These are phyloP conservation scores for Sporisorium sorghi DNA, from an alignment of 1,284 basidiomycete species.

Conservation along the genomic window DNA sequence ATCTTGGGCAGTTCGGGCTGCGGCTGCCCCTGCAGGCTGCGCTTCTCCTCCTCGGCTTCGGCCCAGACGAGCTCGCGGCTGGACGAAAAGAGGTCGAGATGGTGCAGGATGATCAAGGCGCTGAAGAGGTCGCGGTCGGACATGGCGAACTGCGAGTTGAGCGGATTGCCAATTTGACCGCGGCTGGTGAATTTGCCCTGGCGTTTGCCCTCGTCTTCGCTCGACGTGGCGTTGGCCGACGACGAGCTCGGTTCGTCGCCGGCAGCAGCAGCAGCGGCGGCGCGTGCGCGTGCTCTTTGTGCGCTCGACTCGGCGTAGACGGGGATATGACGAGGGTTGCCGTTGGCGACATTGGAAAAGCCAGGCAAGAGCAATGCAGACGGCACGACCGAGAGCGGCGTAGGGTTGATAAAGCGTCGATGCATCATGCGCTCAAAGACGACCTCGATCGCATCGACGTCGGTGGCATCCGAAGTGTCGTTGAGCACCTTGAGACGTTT, in stretches of 20 bases:
- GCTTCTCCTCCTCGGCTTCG: conserved; percentile 58
- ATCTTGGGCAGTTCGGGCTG: conserved; percentile 16
- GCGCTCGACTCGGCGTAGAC: conserved; percentile 49
- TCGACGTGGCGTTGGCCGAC: conserved; percentile 25
- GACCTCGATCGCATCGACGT: conserved; percentile 50
- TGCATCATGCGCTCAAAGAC: conserved; percentile 48
- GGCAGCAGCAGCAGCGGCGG: not conserved
- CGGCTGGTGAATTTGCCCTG: conserved; percentile 46
- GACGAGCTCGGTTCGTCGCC: conserved; percentile 11
- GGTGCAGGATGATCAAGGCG: conserved; percentile 31
- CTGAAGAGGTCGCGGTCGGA: conserved; percentile 36
- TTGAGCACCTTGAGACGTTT: conserved; percentile 38
- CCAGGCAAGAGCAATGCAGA: conserved; percentile 42
- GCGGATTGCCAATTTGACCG: conserved; percentile 50
- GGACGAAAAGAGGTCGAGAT: conserved; percentile 26
- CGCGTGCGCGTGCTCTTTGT: conserved; percentile 31
- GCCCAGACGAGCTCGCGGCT: conserved; percentile 53
- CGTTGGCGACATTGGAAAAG: conserved; percentile 39
- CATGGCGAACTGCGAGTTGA: conserved; percentile 47
- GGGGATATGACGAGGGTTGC: conserved; percentile 52
- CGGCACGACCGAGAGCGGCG: conserved; percentile 44
- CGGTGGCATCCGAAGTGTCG: conserved; percentile 25
- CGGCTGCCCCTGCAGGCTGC: conserved; percentile 20
- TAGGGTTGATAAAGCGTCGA: conserved; percentile 52
- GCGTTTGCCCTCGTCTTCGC: conserved; percentile 37